Evolutionary conservation across 2,329 filamentous ascomycete genomes (phyloP).

Genomic region (Penicillium thymicola): DNA sequence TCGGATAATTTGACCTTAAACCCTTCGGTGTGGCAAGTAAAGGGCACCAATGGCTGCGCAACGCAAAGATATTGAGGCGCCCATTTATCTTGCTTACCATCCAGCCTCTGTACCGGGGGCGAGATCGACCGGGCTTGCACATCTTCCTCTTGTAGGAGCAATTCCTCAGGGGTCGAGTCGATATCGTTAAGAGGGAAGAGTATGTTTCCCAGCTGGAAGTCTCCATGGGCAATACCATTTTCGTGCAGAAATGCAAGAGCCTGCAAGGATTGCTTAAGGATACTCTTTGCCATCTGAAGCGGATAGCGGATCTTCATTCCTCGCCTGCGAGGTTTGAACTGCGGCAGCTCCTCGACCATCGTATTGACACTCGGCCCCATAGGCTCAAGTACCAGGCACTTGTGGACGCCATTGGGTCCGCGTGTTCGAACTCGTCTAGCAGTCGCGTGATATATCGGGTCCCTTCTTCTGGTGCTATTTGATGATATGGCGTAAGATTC

Average conservation of each 20-base stretch:
- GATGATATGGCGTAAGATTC: slow-evolving; percentile 15
- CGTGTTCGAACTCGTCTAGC: not conserved
- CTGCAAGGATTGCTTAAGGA: slow-evolving; percentile 26
- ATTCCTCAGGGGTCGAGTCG: slow-evolving; percentile 12
- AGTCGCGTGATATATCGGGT: too few species aligned
- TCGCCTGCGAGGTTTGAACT: slow-evolving; percentile 18
- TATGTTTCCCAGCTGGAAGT: slow-evolving; percentile 27
- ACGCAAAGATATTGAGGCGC: slow-evolving; percentile 28
- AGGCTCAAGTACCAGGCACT: slow-evolving; percentile 32
- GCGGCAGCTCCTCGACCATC: slow-evolving; percentile 24
- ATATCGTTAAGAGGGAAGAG: slow-evolving; percentile 23
- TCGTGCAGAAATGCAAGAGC: slow-evolving; percentile 25
- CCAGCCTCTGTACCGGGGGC: slow-evolving; percentile 22
- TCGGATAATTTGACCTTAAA: slow-evolving; percentile 31
- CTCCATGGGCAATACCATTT: slow-evolving; percentile 25
- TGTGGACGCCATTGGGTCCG: slow-evolving; percentile 34
- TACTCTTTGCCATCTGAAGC: slow-evolving; percentile 23
- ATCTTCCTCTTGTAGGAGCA: slow-evolving; percentile 24
- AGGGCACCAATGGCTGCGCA: slow-evolving; percentile 27
- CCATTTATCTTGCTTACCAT: slow-evolving; percentile 30
- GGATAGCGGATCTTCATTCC: slow-evolving; percentile 23
- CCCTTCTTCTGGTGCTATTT: not conserved
- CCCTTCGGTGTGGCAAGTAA: slow-evolving; percentile 19
- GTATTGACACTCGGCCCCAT: slow-evolving; percentile 29
- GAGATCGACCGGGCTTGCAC: slow-evolving; percentile 20